phyloP scores from a whole-genome alignment of 371 early-diverging fungal genomes.

The Apophysomyces trapeziformis region DNA sequence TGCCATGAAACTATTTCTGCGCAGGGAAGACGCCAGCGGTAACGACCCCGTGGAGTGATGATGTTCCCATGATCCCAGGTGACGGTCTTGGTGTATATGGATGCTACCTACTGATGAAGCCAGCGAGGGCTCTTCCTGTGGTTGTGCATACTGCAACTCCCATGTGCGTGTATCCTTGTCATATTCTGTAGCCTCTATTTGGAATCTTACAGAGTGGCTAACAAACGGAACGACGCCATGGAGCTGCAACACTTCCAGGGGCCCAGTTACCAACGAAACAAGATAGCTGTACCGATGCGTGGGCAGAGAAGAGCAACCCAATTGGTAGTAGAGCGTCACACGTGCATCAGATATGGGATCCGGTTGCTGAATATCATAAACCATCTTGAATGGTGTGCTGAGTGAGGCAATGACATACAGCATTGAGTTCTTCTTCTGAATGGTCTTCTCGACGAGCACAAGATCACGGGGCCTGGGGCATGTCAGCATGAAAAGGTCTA shows the following conservation, averaged over 20 bases:
- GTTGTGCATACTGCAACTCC: conserved; percentile 1
- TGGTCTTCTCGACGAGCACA: conserved; percentile 1
- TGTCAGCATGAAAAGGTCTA: conserved; percentile 3
- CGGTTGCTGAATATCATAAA: conserved; percentile 7
- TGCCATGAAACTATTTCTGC: conserved; percentile 32
- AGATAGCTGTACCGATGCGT: conserved; percentile 15
- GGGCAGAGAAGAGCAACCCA: conserved; percentile 7
- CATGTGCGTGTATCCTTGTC: conserved; percentile 11
- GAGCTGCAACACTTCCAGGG: conserved; percentile 7
- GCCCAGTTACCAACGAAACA: conserved; percentile 19
- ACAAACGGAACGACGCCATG: conserved; percentile 2
- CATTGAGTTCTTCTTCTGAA: conserved; percentile 1
- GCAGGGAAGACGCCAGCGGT: conserved; percentile 16
- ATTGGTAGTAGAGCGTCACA: conserved; percentile 28
- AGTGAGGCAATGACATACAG: background rate
- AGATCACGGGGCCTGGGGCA: conserved; percentile 9
- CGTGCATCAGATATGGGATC: conserved; percentile 30
- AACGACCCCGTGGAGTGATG: conserved; percentile 9
- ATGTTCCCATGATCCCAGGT: conserved; percentile 36
- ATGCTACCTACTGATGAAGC: conserved; percentile 12
- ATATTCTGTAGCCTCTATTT: conserved; percentile 3
- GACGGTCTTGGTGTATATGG: conserved; percentile 10
- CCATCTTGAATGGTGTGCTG: background rate
- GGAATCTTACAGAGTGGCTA: conserved; percentile 1
- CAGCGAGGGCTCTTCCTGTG: conserved; percentile 3